Conservation (phyloP, 2,329 filamentous ascomycete genomes). For the Aspergillus transmontanensis region DNA sequence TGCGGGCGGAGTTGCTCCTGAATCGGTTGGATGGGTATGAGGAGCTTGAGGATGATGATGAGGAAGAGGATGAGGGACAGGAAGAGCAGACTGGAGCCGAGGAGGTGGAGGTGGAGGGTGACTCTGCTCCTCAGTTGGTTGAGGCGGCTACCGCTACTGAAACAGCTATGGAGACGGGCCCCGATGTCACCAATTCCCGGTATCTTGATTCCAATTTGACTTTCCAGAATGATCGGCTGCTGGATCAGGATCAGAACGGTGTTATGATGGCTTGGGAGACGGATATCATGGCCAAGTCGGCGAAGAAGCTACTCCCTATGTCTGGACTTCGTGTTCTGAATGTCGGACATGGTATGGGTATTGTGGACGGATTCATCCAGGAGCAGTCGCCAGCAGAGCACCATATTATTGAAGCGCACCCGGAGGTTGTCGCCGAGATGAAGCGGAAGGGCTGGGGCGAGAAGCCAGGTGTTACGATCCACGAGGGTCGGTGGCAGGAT, state of each 20-base stretch:
- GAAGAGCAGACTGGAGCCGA: constrained; percentile 36
- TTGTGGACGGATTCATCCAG: constrained; percentile 77
- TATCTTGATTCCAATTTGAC: constrained; percentile 70
- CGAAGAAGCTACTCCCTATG: constrained; percentile 65
- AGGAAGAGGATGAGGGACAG: constrained; percentile 37
- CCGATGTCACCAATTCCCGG: constrained; percentile 62
- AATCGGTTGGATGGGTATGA: constrained; percentile 82
- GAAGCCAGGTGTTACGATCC: constrained; percentile 60
- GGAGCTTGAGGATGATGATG: constrained; percentile 58
- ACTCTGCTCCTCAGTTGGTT: constrained; percentile 28
- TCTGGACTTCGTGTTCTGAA: constrained; percentile 74
- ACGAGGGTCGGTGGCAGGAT: constrained; percentile 80
- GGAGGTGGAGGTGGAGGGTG: constrained; percentile 24
- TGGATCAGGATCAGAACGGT: constrained; percentile 76
- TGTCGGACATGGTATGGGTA: constrained; percentile 89
- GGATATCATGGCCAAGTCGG: constrained; percentile 79
- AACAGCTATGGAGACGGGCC: constrained; percentile 20
- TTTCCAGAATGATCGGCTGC: constrained; percentile 66
- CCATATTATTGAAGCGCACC: constrained; percentile 86
- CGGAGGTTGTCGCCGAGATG: constrained; percentile 71
- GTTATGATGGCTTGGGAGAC: constrained; percentile 96
- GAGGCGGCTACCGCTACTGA: constrained; percentile 17
- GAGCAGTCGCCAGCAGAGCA: constrained; percentile 68
- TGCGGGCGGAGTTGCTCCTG: constrained; percentile 85
- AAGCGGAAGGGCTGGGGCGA: constrained; percentile 69